phyloP scores from a whole-genome alignment of 805 yeast genomes.

The Kazachstania psychrophila region DNA sequence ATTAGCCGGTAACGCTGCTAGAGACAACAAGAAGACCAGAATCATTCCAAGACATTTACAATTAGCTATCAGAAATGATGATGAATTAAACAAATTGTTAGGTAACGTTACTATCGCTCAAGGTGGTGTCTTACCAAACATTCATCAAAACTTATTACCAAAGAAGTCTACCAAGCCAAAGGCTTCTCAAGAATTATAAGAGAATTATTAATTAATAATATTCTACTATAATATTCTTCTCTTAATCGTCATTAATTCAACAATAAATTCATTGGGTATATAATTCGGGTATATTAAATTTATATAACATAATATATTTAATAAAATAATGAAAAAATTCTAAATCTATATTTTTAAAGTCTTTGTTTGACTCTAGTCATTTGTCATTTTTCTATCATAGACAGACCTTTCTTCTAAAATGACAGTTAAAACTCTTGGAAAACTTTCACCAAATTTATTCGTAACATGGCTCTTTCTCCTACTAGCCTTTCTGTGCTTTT shows the following conservation, averaged over 20 bases:
- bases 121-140: slow-evolving; percentile 99
- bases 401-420: too few relatives aligned
- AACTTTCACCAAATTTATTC: too few relatives aligned
- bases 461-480: too few relatives aligned
- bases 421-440: too few relatives aligned
- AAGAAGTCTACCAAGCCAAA: slow-evolving; percentile 57
- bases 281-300: too few relatives aligned
- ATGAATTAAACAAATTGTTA: slow-evolving; percentile 90
- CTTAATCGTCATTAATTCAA: too few relatives aligned
- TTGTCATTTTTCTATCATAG: too few relatives aligned
- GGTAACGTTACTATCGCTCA: slow-evolving; percentile 94
- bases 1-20: slow-evolving; percentile 97
- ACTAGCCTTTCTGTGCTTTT: too few relatives aligned
- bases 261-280: slow-evolving; percentile 4
- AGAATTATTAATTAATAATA: background rate
- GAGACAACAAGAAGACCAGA: slow-evolving; percentile 98
- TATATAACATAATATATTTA: too few relatives aligned
- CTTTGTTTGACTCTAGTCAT: too few relatives aligned
- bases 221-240: background rate
- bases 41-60: slow-evolving; percentile 98
- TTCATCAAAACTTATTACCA: slow-evolving; percentile 86
- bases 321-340: too few relatives aligned
- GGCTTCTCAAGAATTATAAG: slow-evolving; percentile 59
- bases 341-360: too few relatives aligned
- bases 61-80: slow-evolving; percentile 98